Base-by-base conservation (phyloP, 345 rosid genomes). In the Aegle marmelos region DNA sequence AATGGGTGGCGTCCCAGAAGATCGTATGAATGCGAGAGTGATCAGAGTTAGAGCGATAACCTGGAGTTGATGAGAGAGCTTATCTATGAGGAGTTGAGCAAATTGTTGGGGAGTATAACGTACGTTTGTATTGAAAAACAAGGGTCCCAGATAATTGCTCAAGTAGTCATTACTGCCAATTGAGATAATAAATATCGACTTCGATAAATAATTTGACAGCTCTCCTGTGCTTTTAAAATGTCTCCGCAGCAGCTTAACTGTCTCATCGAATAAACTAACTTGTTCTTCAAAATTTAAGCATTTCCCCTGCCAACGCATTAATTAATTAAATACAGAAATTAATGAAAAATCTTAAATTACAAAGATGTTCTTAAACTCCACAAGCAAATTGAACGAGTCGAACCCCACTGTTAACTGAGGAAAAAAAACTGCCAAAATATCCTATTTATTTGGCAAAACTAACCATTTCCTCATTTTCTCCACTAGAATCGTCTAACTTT, bases 131-230 rank as follows among this genome's bases (percentile, higher is more conserved):
- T 19, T 37, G 59, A 19, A 56, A 0, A 19, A 19, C 2, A 3
- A 9, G 9, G 74, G 53, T 5, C 56, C 50, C 68, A 73, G 70
- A 62, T 82, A 81, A 67, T 79, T 76, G 4, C 33, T 69, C 41
- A 89, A 21, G 75, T 81, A 83, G 73, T 89, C 90, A 14, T 88
- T 89, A 62, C 78, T 89, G 76, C 93, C 88, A 4, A 72, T 45
- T 3, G 84, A 34, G 71, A 84, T 50, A 16, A 85, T 0, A 21
- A 80, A 76, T 27, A 87, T 80, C 17, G 93, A 83, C 72, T 85
- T 79, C 5, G 85, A 79, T 58, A 88, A 68, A 81, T 86, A 72
- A 2, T 65, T 25, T 22, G 65, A 72, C 0, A 79, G 61, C 27
- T 64, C 82, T n/a, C 76, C 10, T 2, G 78, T 19, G 59, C 54